These are phyloP conservation scores for Ophiocordyceps australis DNA, from an alignment of 2,329 filamentous ascomycete species.

Conservation along the genomic window DNA sequence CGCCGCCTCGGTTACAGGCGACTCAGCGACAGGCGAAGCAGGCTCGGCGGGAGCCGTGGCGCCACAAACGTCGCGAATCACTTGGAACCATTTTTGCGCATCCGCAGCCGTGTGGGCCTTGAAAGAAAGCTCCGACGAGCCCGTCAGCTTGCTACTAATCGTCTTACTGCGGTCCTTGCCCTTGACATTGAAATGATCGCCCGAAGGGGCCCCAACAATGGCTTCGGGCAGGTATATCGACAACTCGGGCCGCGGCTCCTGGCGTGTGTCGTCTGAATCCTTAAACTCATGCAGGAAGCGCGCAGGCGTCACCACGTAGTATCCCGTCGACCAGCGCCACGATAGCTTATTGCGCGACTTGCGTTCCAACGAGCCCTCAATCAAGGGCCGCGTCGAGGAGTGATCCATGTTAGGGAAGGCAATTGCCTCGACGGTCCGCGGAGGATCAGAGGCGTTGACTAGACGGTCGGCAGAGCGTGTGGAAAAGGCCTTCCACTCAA, in stretches of 20 bases:
- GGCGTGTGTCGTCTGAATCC: constrained; percentile 55
- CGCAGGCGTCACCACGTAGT: constrained; percentile 79
- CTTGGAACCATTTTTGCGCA: constrained; percentile 69
- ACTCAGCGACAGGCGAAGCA: constrained; percentile 8
- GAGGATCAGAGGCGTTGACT: constrained; percentile 57
- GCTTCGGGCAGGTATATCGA: constrained; percentile 90
- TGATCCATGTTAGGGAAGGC: constrained; percentile 84
- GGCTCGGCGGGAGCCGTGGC: constrained; percentile 20
- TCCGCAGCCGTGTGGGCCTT: constrained; percentile 70
- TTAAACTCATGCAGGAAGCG: constrained; percentile 95
- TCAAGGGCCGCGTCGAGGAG: constrained; percentile 56
- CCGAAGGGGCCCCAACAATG: constrained; percentile 49
- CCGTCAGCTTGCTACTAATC: constrained; percentile 63
- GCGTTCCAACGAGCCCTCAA: constrained; percentile 77
- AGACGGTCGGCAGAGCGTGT: constrained; percentile 53
- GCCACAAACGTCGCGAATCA: constrained; percentile 46
- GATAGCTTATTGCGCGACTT: constrained; percentile 75
- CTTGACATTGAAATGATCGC: constrained; percentile 83
- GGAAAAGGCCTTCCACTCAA: constrained; percentile 82
- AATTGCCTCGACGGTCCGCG: constrained; percentile 56
- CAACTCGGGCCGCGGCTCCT: constrained; percentile 68
- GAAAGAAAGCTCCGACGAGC: constrained; percentile 66
- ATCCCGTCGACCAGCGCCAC: constrained; percentile 59
- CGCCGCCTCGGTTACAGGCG: constrained; percentile 3
- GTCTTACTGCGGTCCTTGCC: constrained; percentile 81